These are phyloP conservation scores for Primulina tabacum DNA, from an alignment of 257 asterid genomes.

Conservation along the genomic window DNA sequence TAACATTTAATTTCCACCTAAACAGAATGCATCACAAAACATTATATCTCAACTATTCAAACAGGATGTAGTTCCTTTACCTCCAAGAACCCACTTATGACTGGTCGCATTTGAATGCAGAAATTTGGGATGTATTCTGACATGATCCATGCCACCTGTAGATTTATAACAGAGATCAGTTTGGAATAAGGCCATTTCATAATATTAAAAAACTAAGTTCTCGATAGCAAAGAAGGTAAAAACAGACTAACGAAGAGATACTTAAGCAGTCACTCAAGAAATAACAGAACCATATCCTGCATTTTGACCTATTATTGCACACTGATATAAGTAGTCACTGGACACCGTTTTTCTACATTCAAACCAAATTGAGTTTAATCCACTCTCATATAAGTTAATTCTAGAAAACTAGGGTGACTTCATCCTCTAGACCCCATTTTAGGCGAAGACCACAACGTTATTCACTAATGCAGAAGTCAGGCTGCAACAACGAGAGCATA, in stretches of 20 bases:
- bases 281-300: conserved; percentile 6
- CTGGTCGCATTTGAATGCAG: conserved; percentile 97
- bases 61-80: conserved; percentile 33
- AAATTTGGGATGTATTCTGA: conserved; percentile 88
- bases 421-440: background rate
- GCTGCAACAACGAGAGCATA: background rate
- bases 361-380: background rate
- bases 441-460: background rate
- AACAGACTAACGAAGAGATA: background rate
- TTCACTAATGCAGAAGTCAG: background rate
- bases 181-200: conserved; percentile 16
- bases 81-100: conserved; percentile 99
- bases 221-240: conserved; percentile 7
- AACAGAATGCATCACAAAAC: conserved; percentile 11
- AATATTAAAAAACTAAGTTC: conserved; percentile 1
- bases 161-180: conserved; percentile 8
- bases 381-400: background rate
- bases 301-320: background rate
- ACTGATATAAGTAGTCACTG: conserved; percentile 1
- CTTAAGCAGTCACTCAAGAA: background rate
- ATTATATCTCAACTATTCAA: conserved; percentile 7
- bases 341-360: background rate
- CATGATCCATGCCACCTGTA: conserved; percentile 94
- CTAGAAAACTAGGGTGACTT: background rate
- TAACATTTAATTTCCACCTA: conserved; percentile 14